Evolutionary conservation across 169 alveolate species (phyloP).

Genomic region (Plasmodium gonderi): DNA sequence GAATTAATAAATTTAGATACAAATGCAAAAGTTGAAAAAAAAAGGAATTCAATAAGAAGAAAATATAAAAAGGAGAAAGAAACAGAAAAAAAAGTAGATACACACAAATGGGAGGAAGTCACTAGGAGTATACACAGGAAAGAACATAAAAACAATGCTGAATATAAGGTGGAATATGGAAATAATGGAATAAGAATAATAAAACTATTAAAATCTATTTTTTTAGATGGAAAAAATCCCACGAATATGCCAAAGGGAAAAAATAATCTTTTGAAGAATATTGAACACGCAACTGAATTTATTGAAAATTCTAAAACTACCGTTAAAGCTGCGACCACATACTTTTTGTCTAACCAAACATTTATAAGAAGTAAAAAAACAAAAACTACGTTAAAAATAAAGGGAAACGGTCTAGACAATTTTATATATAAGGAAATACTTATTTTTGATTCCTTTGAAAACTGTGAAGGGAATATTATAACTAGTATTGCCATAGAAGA

Average conservation of each 20-base stretch:
- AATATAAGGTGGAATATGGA: neutral
- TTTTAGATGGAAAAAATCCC: neutral
- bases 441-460: constrained; percentile 1
- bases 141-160: neutral
- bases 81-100: neutral
- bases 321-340: neutral
- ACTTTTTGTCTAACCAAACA: neutral
- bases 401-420: neutral
- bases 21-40: neutral
- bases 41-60: neutral
- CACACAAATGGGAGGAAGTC: neutral
- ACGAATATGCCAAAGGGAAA: neutral
- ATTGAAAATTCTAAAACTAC: neutral
- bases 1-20: constrained; percentile 8
- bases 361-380: constrained; percentile 7
- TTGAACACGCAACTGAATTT: neutral
- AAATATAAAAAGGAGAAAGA: neutral
- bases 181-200: neutral
- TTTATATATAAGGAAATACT: neutral
- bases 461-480: constrained; percentile 1
- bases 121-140: neutral
- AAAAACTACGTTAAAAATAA: neutral
- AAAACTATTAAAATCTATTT: neutral
- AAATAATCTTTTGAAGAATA: constrained; percentile 4
- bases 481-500: neutral